Evolutionary conservation across 176 grass and related monocot species (phyloP), one percentile per base, ranked within the genome.

Genomic region (Aechmea fasciata): DNA sequence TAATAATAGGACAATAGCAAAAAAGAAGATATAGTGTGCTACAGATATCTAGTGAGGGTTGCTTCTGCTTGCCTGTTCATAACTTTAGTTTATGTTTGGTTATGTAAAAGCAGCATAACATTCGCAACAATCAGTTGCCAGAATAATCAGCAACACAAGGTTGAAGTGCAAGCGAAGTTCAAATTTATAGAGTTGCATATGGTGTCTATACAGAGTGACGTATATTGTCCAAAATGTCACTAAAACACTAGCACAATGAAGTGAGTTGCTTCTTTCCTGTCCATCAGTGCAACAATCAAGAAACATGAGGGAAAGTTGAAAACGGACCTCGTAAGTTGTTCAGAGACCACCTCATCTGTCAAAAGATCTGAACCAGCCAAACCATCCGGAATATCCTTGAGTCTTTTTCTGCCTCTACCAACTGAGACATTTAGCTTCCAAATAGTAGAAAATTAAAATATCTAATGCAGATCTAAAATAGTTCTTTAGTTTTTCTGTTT

Each of bases 301-400:
- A 14, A 23, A 51, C 9, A 26, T 33, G 18, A 10, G 13, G 24
- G 17, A 68, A 64, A 26, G 19, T 22, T 74, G 3, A 57, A 75
- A 28, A 19, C 61, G 22, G 49, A 99, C 94, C 94, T 99, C 68
- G 94, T 90, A 71, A 99, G 87, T 71, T 99, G 90, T 67, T 99
- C 94, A 4, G 90, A 90, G 2, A 99, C 84, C 11, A 99, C 84
- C 82, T 99, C 94, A 82, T 99, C 90, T 3, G 80, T 69, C 25
- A 93, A 86, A 71, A 91, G 76, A 64, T 93, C 84, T 33, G 80
- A 90, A 64, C 29, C 48, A 75, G 66, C 65, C 25, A 57, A 25
- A 73, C 57, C 17, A 10, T 67, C 47, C 0, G 3, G 20, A 47
- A n/a, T 41, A 61, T 48, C 13, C 11, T 3, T 52, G 0, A 23